Percentiles rank a stretch among this genome's conserved stretches.
These are phyloP conservation scores for Helianthus tuberosus DNA, from an alignment of 129 eudicot genomes.

Conservation along the genomic window DNA sequence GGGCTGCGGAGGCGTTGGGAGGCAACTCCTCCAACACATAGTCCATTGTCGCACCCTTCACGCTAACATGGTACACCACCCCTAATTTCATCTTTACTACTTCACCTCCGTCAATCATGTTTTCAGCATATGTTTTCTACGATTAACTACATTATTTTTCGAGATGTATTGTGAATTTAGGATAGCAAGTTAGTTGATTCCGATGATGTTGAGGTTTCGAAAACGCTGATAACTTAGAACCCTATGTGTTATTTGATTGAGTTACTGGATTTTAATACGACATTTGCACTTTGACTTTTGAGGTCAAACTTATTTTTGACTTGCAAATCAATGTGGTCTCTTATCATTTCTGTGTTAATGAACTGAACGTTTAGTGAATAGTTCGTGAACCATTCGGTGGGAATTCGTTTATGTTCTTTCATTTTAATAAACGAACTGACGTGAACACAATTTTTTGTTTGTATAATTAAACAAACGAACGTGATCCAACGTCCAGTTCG, in stretches of 20 bases:
- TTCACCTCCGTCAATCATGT: not conserved
- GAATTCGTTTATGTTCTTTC: no score
- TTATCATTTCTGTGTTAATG: not conserved
- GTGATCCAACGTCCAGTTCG: no score
- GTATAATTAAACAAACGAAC: no score
- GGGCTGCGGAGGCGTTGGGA: constrained; percentile 98
- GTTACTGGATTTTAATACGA: constrained; percentile 3
- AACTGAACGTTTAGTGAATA: no score
- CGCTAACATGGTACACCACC: constrained; percentile 48
- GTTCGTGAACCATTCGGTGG: no score
- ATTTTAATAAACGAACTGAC: no score
- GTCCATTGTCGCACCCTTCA: constrained; percentile 75
- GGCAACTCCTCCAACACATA: constrained; percentile 83
- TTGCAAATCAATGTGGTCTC: not conserved
- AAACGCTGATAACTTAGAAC: constrained; percentile 5
- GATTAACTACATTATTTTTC: not conserved
- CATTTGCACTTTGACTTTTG: not conserved
- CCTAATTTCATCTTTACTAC: not conserved
- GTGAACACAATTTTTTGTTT: no score
- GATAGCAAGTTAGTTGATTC: not conserved
- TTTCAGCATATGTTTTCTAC: not conserved
- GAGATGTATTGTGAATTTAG: not conserved
- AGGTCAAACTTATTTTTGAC: not conserved
- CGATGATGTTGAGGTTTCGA: not conserved
- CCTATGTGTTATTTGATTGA: constrained; percentile 10